phyloP scores from a whole-genome alignment of 371 early-diverging fungal species.

The Fennellomyces sp. region DNA sequence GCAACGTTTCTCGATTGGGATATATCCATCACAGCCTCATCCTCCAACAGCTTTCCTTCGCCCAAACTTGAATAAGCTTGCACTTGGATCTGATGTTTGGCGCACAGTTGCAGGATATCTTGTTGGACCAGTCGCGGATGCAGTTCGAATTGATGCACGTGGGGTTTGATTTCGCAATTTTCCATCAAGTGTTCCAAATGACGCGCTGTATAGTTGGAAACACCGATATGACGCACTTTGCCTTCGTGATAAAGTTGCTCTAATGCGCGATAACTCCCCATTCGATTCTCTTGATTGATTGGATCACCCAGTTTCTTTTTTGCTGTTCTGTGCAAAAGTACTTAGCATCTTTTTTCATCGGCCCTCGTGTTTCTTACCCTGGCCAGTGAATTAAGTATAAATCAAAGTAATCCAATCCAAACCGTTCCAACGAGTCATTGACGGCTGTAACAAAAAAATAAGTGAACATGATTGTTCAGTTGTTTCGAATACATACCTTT shows the following conservation, averaged over 20 bases:
- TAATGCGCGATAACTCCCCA: conserved; percentile 59
- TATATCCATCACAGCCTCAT: conserved; percentile 35
- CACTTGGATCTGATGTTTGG: conserved; percentile 47
- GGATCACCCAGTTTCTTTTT: conserved; percentile 38
- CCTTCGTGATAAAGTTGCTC: conserved; percentile 58
- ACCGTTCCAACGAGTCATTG: conserved; percentile 56
- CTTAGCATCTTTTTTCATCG: neutral
- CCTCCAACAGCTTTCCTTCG: conserved; percentile 70
- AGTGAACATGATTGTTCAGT: conserved; percentile 4
- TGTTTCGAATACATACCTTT: conserved; percentile 37
- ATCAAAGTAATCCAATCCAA: conserved; percentile 78
- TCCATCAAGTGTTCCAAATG: conserved; percentile 64
- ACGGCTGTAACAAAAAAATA: conserved; percentile 40
- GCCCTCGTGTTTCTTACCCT: conserved; percentile 19
- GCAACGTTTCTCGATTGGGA: conserved; percentile 52
- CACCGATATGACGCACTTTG: conserved; percentile 65
- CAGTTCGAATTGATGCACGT: conserved; percentile 77
- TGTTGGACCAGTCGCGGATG: conserved; percentile 59
- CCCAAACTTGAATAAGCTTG: conserved; percentile 95
- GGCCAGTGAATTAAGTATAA: conserved; percentile 80
- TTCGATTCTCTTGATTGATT: conserved; percentile 60
- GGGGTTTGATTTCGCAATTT: conserved; percentile 67
- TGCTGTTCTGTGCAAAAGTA: conserved; percentile 21
- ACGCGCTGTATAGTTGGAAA: conserved; percentile 73
- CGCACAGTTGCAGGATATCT: conserved; percentile 34